Percentiles rank a stretch among this genome's conserved stretches.
Evolutionary conservation across 2,329 filamentous ascomycete genomes (phyloP).

Genomic region (Aspergillus ruber): DNA sequence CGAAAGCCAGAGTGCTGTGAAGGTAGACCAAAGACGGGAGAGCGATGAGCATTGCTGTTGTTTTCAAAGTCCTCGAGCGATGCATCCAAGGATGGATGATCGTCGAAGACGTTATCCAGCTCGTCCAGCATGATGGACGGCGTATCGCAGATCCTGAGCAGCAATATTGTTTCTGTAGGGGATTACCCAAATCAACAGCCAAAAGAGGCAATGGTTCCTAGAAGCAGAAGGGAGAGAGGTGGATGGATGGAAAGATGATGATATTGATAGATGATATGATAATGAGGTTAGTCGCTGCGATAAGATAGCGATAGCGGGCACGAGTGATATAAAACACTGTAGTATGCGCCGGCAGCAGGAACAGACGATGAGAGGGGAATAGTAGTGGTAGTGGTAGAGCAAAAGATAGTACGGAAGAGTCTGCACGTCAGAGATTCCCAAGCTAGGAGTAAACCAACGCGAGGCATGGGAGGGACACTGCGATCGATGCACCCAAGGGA

Average conservation of each 20-base stretch:
- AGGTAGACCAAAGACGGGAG: constrained; percentile 49
- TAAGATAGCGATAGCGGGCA: constrained; percentile 7
- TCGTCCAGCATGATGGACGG: constrained; percentile 40
- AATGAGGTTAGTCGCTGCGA: constrained; percentile 14
- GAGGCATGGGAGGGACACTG: constrained; percentile 6
- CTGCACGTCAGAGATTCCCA: constrained; percentile 5
- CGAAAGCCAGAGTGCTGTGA: constrained; percentile 61
- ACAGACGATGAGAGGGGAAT: background rate
- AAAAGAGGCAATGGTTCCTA: constrained; percentile 15
- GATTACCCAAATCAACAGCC: constrained; percentile 11
- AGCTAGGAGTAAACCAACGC: constrained; percentile 5
- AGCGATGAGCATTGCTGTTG: constrained; percentile 40
- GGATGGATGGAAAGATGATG: constrained; percentile 1
- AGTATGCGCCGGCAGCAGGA: constrained; percentile 3
- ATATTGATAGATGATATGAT: background rate
- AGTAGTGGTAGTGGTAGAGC: constrained; percentile 2
- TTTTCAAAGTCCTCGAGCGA: constrained; percentile 59
- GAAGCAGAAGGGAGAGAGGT: constrained; percentile 8
- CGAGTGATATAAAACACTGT: constrained; percentile 1
- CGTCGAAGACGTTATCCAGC: constrained; percentile 47
- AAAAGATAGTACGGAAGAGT: constrained; percentile 1
- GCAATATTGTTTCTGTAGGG: constrained; percentile 5
- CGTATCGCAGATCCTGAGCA: constrained; percentile 20
- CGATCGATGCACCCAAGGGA: constrained; percentile 2
- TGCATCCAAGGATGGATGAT: constrained; percentile 54